Evolutionary conservation across 2,329 filamentous ascomycete genomes (phyloP).

Genomic region (Colletotrichum sp.): DNA sequence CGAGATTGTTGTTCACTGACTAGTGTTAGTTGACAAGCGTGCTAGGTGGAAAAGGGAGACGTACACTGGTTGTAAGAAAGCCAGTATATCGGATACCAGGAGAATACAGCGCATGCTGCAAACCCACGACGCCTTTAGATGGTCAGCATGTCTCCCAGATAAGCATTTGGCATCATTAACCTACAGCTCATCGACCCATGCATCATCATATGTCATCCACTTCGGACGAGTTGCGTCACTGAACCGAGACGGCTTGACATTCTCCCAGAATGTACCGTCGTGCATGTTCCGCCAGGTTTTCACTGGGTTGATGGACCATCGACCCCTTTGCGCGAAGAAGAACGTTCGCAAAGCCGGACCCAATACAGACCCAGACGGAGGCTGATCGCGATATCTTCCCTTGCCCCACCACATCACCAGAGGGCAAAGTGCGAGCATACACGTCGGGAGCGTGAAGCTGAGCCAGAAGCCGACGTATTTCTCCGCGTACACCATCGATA

Average conservation of each 20-base stretch:
- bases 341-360: constrained; percentile 67
- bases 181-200: constrained; percentile 76
- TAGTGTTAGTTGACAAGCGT: constrained; percentile 23
- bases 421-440: constrained; percentile 68
- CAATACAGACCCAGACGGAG: constrained; percentile 72
- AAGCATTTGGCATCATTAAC: not conserved
- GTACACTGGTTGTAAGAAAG: constrained; percentile 52
- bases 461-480: constrained; percentile 80
- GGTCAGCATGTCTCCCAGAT: not conserved
- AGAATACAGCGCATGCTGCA: constrained; percentile 71
- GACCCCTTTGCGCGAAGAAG: constrained; percentile 68
- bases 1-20: constrained; percentile 59
- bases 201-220: constrained; percentile 83
- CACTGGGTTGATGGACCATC: constrained; percentile 71
- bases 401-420: constrained; percentile 65
- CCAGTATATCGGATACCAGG: constrained; percentile 71
- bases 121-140: constrained; percentile 61
- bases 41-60: not conserved
- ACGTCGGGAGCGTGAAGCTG: constrained; percentile 70
- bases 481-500: constrained; percentile 75
- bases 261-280: constrained; percentile 67
- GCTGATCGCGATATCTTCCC: constrained; percentile 60
- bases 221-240: constrained; percentile 56
- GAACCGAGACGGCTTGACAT: constrained; percentile 71
- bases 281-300: constrained; percentile 64